Percentiles rank a stretch among this genome's conserved stretches.
These are phyloP conservation scores for Xanthoconium purpureum DNA, from an alignment of 768 basidiomycete species.

Conservation along the genomic window DNA sequence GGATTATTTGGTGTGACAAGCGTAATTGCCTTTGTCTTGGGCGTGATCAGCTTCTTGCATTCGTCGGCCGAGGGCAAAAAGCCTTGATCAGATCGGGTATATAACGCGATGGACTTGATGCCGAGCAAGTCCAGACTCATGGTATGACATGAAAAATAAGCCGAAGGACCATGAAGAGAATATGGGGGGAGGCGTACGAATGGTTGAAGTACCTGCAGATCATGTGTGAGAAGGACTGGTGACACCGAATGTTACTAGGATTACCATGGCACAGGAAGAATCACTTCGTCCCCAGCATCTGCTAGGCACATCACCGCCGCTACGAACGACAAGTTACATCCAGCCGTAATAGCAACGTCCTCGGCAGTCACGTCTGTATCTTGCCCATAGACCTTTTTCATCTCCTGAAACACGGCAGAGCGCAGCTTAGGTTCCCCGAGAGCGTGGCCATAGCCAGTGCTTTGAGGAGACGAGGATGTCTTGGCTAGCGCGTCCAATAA, in stretches of 20 bases:
- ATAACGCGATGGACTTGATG: conserved; percentile 54
- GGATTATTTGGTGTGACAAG: conserved; percentile 81
- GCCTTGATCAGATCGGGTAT: conserved; percentile 45
- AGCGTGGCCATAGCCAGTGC: conserved; percentile 56
- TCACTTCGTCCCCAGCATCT: conserved; percentile 67
- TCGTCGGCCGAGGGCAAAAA: conserved; percentile 59
- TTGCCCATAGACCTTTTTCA: conserved; percentile 54
- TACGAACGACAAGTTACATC: conserved; percentile 73
- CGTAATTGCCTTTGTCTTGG: conserved; percentile 63
- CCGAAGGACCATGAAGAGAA: neutral
- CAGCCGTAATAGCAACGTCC: conserved; percentile 68
- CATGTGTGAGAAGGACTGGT: neutral
- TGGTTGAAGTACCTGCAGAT: conserved; percentile 63
- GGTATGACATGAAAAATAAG: conserved; percentile 29
- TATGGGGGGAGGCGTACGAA: conserved; percentile 36
- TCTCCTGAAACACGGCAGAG: conserved; percentile 54
- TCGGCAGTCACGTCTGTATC: conserved; percentile 45
- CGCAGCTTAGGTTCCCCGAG: conserved; percentile 57
- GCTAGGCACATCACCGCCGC: conserved; percentile 60
- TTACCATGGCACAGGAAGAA: conserved; percentile 71
- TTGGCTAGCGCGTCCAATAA: conserved; percentile 49
- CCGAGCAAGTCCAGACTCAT: conserved; percentile 69
- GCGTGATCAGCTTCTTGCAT: conserved; percentile 51
- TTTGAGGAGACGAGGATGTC: conserved; percentile 40
- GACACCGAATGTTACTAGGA: neutral